Evolutionary conservation across 176 grass and related monocot genomes (phyloP), one percentile per base, ranked within the genome.

Genomic region (Rhynchospora pubera): DNA sequence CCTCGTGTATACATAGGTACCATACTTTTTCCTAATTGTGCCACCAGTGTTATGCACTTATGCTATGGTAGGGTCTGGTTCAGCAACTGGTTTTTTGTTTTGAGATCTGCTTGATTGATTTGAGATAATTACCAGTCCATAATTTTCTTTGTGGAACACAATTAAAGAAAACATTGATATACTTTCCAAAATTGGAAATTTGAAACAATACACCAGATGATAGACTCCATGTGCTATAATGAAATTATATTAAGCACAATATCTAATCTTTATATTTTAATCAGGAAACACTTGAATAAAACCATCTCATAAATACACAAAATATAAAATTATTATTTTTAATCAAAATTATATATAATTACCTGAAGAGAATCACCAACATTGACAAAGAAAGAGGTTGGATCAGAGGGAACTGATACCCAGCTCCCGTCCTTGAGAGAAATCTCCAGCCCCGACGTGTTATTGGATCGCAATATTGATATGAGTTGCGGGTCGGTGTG

Each of bases 401-500:
- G 77, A 83, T 97, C 94, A 64, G 91, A 90, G 51, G 91, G 91
- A 21, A 94, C 94, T 55, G 94, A 70, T 1, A 91, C 83, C 94
- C 94, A 97, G 0, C 64, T 62, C 14, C 91, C 94, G 77, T 89
- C 90, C 12, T 51, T 87, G 21, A 66, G 77, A 15, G 90, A 83
- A 81, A 97, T 91, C 86, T 97, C 86, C 5, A 97, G 87, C 19
- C 94, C 94, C 19, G 94, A 71, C 4, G 90, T 92, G 88, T 88
- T 86, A 88, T 97, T 97, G 34, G 94, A 92, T 9, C 94, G 89
- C 75, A 94, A 85, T 74, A 97, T 79, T 9, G 94, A 97, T 66
- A 97, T 87, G 82, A 97, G 85, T 85, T 97, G 94, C 6, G 94
- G 94, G 79, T 97, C 94, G 0, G 94, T 97, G 90, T 97, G 94